Evolutionary conservation across 805 yeast species (phyloP), one percentile per base, ranked within the genome.

Genomic region (Pichia eremophila): DNA sequence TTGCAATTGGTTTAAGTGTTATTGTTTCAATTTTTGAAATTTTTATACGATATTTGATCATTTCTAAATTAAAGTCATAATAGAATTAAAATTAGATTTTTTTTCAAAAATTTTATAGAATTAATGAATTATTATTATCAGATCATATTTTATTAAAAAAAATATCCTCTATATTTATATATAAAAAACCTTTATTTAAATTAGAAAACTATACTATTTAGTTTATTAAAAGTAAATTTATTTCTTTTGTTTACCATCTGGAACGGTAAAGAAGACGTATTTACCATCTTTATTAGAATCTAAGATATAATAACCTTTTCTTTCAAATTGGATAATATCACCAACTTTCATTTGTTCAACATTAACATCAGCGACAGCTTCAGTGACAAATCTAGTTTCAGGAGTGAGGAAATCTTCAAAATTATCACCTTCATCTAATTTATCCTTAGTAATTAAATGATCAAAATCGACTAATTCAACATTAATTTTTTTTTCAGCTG

Each of bases 241-340:
- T 32, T 63, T 59, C 54, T 83, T 84, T 46, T 83, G 79, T 71
- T 90, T 91, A 65, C 98, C 98, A 66, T 91, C 98, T 53, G 98
- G 98, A 58, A 91, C 88, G 55, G 96, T 83, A 71, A 85, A 91
- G 74, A 91, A 84, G 44, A 84, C 82, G 53, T 79, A 83, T 57
- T 78, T 71, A 49, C 81, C 85, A 50, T 75, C 78, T 34, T 70
- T 66, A 52, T 73, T 74, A 34, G 75, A 62, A 55, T 91, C 98
- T 51, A 90, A 73, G 64, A 93, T 79, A 79, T 71, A 91, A 75
- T 88, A 91, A 59, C 98, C 98, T 73, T 91, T 91, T 75, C 98
- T 85, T 72, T 91, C 98, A 57, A 91, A 89, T 72, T 91, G 98
- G 57, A 91, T 80, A 49, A 90, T 73, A 56, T 87, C 96, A 55